Evolutionary conservation across 2,329 filamentous ascomycete genomes (phyloP), one percentile per base, ranked within the genome.

Genomic region (Zelopaecilomyces penicillatus): DNA sequence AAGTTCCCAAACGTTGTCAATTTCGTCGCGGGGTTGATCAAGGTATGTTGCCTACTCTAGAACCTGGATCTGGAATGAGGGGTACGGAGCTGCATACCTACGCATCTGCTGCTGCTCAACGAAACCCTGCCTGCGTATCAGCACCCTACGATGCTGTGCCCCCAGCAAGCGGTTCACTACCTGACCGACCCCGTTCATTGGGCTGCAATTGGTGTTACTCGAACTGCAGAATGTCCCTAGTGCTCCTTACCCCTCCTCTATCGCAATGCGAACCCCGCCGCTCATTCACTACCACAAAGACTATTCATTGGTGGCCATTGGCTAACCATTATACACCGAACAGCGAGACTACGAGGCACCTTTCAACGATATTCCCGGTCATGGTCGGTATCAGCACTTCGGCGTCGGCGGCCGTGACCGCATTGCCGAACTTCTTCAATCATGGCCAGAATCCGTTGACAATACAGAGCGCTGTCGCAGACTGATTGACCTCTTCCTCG

Each of bases 21-120:
- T 37, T 95, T 95, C 62, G 85, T 95, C 7, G 83, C 91, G n/a
- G 83, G 85, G 35, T 91, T 96, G 52, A 95, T 96, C 71, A 95
- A 94, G 84, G 89, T 90, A 69, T 53, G 74, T 50, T 36, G 39
- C 35, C 19, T 19, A 3, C 19, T 19, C 19, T 19, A 19, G 19
- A 19, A 32, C 31, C 8, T 5, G 31, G 29, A 27, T 28, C 19
- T 19, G 19, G 19, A 19, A 19, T 19, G 19, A 19, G 19, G 19
- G 19, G 19, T 19, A 19, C 19, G 19, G 19, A 19, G 19, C 19
- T 19, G 19, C 19, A 19, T 35, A 31, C 33, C 43, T 37, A 30
- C 28, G 31, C 11, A 5, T 10, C 29, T 10, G 6, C 33, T 30
- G 29, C 29, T 11, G 5, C n/a, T 19, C 19, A 19, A 19, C 19